Base-by-base conservation (phyloP, 2,329 filamentous ascomycete species). In the Colletotrichum orbiculare region DNA sequence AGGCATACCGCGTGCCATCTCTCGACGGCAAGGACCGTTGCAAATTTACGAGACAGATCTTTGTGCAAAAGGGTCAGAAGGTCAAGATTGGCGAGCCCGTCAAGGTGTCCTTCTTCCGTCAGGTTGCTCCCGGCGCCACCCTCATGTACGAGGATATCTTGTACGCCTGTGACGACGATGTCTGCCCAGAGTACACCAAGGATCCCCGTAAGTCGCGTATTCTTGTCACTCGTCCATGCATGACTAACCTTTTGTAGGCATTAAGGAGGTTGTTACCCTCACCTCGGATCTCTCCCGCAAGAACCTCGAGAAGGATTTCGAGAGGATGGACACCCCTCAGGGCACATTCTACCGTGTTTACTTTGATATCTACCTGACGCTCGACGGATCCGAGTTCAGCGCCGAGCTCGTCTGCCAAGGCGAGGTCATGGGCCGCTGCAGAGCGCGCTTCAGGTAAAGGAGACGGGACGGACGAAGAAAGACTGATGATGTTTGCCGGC, bases 81-180 rank as follows among this genome's bases (percentile, higher is more conserved):
- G 94, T 99, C 80, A 98, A 98, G 89, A 98, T 97, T 77, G 96
- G 96, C 73, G 96, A 99, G 81, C 95, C 96, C 1, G 95, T 98
- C 81, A 98, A 98, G 85, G 96, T 98, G 48, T 97, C 93, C 9
- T 98, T 98, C 81, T 98, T 99, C 89, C 87, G 96, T 78, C 96
- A 98, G 78, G 96, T 99, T 59, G 96, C 96, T 6, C 96, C 96
- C 1, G 96, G 96, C 54, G 96, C 96, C 39, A 98, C 95, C 1
- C 88, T 99, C 72, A 98, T 99, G 96, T 99, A 99, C 77, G 96
- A 99, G 83, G 96, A 99, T 81, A 95, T 98, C 58, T 80, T 98
- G 63, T 98, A 97, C 77, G 96, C 95, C 54, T 99, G 96, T 75
- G 96, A 99, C 75, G 96, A 98, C 69, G 96, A 99, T 77, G 93